Base-by-base conservation (phyloP, 2,329 filamentous ascomycete genomes). In the Elsinoe arachidis region DNA sequence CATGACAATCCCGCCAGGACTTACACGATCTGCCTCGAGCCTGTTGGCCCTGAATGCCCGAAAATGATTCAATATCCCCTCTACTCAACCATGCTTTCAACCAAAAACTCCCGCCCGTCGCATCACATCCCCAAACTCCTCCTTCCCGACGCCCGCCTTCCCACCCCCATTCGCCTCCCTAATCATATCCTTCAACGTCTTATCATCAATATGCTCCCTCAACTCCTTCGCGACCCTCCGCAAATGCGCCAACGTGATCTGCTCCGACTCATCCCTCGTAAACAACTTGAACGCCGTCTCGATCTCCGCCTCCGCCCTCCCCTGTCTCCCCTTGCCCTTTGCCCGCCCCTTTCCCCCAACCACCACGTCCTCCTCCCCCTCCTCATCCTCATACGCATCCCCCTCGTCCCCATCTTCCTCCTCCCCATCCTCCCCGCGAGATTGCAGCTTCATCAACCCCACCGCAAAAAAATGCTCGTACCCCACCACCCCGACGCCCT, bases 101-200 rank as follows among this genome's bases (percentile, higher is more conserved):
- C 83, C 84, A 80, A 92, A 92, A 37, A 91, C 84, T 1, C 90
- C 90, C 5, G 90, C 91, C 65, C 87, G 78, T 62, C 78, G 81
- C 90, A 96, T 92, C 4, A 96, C 88, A 56, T 82, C 82, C 72
- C 90, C 86, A 73, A 96, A 96, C 67, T 96, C 89, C 55, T 87
- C 85, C 67, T 85, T 76, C 39, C 77, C 82, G 9, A 95, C 92
- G 37, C 77, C 81, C 10, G 87, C 80, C 14, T 87, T 85, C 3
- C 80, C 83, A 1, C 88, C 90, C 2, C 88, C 88, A 71, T 95
- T 96, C 51, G 92, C 93, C 77, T 97, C 92, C 51, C 90, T 76
- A 58, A 99, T 86, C 93, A 99, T 99, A 75, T 96, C 90, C 74
- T 82, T 83, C 67, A 99, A 74, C 67, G 95, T 73, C 51, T 89